Conservation (phyloP, 1,284 basidiomycete species). For the Ceratorhiza oryzae-sativae region DNA sequence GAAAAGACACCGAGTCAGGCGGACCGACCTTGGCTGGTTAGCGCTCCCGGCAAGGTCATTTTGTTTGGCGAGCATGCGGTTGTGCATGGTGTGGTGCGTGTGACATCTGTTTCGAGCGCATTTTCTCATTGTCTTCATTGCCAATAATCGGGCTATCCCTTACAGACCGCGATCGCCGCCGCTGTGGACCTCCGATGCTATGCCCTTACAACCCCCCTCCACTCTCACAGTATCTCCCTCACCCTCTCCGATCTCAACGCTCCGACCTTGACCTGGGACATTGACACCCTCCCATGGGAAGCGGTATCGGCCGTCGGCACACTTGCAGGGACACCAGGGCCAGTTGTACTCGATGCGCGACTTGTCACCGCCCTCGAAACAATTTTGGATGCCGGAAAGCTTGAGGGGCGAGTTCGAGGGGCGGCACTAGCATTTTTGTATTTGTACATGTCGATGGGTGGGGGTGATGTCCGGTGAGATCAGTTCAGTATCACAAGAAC, state of each 20-base stretch:
- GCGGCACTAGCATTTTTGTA: constrained; percentile 91
- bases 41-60: constrained; percentile 97
- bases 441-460: constrained; percentile 83
- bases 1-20: constrained; percentile 42
- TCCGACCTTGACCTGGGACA: constrained; percentile 83
- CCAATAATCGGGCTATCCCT: not conserved
- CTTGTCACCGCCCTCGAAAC: constrained; percentile 69
- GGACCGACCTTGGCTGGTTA: constrained; percentile 71
- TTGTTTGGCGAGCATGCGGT: constrained; percentile 99
- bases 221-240: constrained; percentile 73
- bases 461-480: constrained; percentile 42
- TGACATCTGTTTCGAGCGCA: not conserved
- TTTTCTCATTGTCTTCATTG: too few species aligned
- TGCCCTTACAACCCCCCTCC: constrained; percentile 73
- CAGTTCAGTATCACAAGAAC: constrained; percentile 1
- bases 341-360: constrained; percentile 70
- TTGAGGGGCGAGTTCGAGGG: constrained; percentile 13
- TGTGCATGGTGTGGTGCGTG: constrained; percentile 91
- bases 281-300: constrained; percentile 87
- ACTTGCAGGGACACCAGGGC: constrained; percentile 59
- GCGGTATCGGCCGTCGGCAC: constrained; percentile 62
- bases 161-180: constrained; percentile 94
- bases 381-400: constrained; percentile 52
- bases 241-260: constrained; percentile 80
- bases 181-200: constrained; percentile 96